These are phyloP conservation scores for Podaxis sp. DNA, from an alignment of 768 basidiomycete species.

Conservation along the genomic window DNA sequence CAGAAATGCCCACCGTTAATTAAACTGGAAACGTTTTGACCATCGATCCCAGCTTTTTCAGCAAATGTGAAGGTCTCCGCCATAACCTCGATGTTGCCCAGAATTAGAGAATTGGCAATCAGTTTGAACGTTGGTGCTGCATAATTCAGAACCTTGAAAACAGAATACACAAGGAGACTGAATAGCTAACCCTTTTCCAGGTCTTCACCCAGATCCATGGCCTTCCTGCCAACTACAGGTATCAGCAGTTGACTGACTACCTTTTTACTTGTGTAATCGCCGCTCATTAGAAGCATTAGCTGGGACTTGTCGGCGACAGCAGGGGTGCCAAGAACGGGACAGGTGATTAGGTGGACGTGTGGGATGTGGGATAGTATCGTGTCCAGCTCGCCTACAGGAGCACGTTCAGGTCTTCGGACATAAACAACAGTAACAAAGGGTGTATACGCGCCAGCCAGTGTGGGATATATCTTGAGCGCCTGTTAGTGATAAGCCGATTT, in stretches of 20 bases:
- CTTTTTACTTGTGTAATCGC: constrained; percentile 79
- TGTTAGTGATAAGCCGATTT: background rate
- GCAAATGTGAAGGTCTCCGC: constrained; percentile 83
- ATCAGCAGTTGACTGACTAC: constrained; percentile 73
- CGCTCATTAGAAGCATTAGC: constrained; percentile 73
- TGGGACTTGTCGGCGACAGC: constrained; percentile 58
- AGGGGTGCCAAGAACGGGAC: constrained; percentile 77
- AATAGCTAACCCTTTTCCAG: constrained; percentile 63
- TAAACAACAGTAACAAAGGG: background rate
- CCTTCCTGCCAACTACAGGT: constrained; percentile 73
- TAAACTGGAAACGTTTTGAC: constrained; percentile 48
- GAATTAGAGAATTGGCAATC: constrained; percentile 74
- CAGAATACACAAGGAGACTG: background rate
- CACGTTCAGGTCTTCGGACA: background rate
- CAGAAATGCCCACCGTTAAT: constrained; percentile 47
- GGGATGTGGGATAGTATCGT: constrained; percentile 52
- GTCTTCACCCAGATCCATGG: constrained; percentile 79
- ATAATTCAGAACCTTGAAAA: background rate
- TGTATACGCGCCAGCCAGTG: constrained; percentile 35
- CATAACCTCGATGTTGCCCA: constrained; percentile 74
- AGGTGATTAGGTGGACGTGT: constrained; percentile 62
- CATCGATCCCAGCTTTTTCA: constrained; percentile 77
- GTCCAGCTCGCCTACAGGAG: constrained; percentile 53
- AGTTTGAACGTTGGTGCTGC: constrained; percentile 70
- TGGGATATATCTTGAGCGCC: constrained; percentile 46